Evolutionary conservation across 139 green algal species (phyloP).

Genomic region (Auxenochlorella protothecoides): DNA sequence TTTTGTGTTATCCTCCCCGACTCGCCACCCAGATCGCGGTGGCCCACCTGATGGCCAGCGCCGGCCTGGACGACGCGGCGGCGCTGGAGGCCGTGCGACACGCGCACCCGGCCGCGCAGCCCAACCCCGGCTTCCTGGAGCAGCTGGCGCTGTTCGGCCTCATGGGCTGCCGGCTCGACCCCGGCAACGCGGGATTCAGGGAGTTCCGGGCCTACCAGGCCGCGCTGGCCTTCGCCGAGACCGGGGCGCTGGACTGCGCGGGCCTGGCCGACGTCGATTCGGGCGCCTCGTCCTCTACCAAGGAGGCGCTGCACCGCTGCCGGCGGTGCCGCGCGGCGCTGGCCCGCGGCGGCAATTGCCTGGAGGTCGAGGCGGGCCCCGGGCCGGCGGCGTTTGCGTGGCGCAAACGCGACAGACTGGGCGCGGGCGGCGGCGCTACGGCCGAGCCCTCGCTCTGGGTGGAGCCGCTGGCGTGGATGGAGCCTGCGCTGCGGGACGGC

Average conservation of each 20-base stretch:
- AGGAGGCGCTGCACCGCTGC: conserved; percentile 53
- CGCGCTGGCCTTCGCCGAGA: conserved; percentile 22
- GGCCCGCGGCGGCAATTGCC: conserved; percentile 41
- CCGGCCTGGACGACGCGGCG: conserved; percentile 1
- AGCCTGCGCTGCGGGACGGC: conserved; percentile 28
- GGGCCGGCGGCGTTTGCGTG: conserved; percentile 23
- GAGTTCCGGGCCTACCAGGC: conserved; percentile 38
- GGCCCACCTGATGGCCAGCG: conserved; percentile 37
- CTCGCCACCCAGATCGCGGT: conserved; percentile 18
- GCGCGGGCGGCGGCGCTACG: too few species aligned
- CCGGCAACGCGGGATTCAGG: conserved; percentile 47
- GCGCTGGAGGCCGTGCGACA: conserved; percentile 20
- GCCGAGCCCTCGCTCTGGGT: conserved; percentile 53
- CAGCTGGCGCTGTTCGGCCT: conserved; percentile 60
- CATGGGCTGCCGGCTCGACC: conserved; percentile 40
- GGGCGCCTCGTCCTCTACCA: conserved; percentile 3
- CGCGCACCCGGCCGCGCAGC: conserved; percentile 18
- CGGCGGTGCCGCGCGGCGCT: conserved; percentile 60
- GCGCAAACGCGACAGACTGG: not conserved
- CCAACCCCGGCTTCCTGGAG: conserved; percentile 62
- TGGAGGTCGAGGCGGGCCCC: conserved; percentile 39
- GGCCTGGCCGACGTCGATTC: conserved; percentile 17
- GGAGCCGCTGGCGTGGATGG: conserved; percentile 78
- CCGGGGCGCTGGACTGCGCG: conserved; percentile 35
- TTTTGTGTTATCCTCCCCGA: too few species aligned